These are phyloP conservation scores for Epichloe scottii DNA, from an alignment of 2,329 filamentous ascomycete species.

Conservation along the genomic window DNA sequence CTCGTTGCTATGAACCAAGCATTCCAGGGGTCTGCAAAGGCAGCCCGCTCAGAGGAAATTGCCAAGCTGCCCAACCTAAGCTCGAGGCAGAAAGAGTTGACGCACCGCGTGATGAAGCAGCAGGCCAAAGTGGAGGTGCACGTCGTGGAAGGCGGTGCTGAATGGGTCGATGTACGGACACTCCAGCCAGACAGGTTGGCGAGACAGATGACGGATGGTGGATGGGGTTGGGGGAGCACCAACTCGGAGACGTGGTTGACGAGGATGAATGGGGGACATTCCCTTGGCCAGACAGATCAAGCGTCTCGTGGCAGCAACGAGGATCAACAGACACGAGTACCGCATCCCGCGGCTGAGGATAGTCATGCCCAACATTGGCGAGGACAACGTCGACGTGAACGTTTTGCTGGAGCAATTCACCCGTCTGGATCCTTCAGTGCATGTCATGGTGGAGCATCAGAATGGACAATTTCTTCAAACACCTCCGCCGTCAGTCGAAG, in stretches of 20 bases:
- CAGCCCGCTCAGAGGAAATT: constrained; percentile 14
- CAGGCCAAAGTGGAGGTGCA: constrained; percentile 22
- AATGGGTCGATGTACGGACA: constrained; percentile 23
- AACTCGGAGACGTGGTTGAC: constrained; percentile 17
- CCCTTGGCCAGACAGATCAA: constrained; percentile 20
- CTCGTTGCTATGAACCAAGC: constrained; percentile 20
- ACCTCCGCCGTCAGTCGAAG: constrained; percentile 13
- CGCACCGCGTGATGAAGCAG: constrained; percentile 21
- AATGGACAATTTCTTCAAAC: constrained; percentile 14
- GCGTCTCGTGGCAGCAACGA: constrained; percentile 24
- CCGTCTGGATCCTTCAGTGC: constrained; percentile 18
- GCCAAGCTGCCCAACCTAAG: constrained; percentile 10
- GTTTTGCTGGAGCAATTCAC: constrained; percentile 20
- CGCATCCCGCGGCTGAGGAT: constrained; percentile 22
- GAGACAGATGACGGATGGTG: constrained; percentile 27
- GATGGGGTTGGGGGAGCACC: constrained; percentile 29
- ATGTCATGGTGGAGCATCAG: constrained; percentile 21
- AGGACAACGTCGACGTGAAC: constrained; percentile 17
- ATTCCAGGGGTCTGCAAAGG: constrained; percentile 20
- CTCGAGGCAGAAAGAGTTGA: constrained; percentile 15
- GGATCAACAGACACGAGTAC: constrained; percentile 24
- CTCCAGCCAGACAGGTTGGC: constrained; percentile 21
- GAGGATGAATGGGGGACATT: constrained; percentile 22
- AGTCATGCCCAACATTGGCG: constrained; percentile 20
- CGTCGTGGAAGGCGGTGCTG: constrained; percentile 21